A percentile compares a stretch with the other conserved stretches of the same genome.
These are phyloP conservation scores for Neurospora sp. DNA, from an alignment of 495 filamentous ascomycete species.

Conservation along the genomic window DNA sequence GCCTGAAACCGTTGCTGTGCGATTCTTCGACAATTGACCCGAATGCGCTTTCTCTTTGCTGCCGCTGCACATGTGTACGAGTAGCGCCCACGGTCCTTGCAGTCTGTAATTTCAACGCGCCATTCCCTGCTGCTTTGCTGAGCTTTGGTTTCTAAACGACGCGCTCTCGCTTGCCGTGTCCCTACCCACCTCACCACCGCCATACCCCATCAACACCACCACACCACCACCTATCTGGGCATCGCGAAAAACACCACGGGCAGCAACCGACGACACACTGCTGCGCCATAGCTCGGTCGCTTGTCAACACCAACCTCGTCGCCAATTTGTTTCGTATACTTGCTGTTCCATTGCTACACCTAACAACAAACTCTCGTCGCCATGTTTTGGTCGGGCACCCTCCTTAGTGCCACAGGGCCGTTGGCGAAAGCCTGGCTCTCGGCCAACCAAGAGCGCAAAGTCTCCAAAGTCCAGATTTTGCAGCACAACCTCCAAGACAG, in stretches of 20 bases:
- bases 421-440: slow-evolving; percentile 97
- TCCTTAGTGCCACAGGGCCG: slow-evolving; percentile 92
- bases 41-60: slow-evolving; percentile 5
- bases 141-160: slow-evolving; percentile 15
- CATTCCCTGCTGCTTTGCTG: slow-evolving; percentile 8
- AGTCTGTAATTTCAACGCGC: slow-evolving; percentile 11
- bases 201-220: not conserved
- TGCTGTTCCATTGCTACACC: slow-evolving; percentile 10
- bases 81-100: not conserved
- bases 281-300: not conserved
- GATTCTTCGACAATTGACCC: not conserved
- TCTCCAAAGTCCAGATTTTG: slow-evolving; percentile 88
- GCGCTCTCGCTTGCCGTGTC: slow-evolving; percentile 30
- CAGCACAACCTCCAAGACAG: slow-evolving; percentile 88
- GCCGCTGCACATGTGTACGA: slow-evolving; percentile 6
- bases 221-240: not conserved
- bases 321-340: not conserved
- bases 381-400: slow-evolving; percentile 98
- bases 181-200: not conserved
- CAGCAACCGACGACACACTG: not conserved
- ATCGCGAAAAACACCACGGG: not conserved
- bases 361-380: slow-evolving; percentile 21
- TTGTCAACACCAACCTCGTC: not conserved
- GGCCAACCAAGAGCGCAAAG: slow-evolving; percentile 93
- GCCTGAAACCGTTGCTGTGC: not conserved